A percentile compares a stretch with the other conserved stretches of the same genome.
phyloP scores from a whole-genome alignment of 2,329 filamentous ascomycete species.

The Sordariomycetes sp. region DNA sequence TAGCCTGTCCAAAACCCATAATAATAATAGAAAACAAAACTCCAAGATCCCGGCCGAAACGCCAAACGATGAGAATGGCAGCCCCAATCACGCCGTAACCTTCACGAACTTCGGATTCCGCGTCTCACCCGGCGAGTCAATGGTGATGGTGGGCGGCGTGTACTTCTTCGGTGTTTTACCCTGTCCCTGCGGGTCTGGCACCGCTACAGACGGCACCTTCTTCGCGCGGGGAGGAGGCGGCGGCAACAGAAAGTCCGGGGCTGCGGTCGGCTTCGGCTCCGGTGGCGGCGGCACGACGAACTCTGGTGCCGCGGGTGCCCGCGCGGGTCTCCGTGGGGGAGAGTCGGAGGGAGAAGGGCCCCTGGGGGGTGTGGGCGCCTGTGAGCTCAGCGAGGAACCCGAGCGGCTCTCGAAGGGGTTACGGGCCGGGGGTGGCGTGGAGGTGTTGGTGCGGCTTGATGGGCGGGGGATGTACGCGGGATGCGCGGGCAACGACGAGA shows the following conservation, averaged over 20 bases:
- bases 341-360: slow-evolving; percentile 21
- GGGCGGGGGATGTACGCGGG: slow-evolving; percentile 5
- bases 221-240: slow-evolving; percentile 17
- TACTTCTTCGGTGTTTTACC: slow-evolving; percentile 29
- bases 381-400: not conserved
- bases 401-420: not conserved
- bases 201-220: slow-evolving; percentile 20
- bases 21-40: too few relatives aligned
- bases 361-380: slow-evolving; percentile 22
- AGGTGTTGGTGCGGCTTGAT: slow-evolving; percentile 11
- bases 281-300: not conserved
- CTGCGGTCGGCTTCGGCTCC: not conserved
- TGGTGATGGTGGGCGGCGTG: slow-evolving; percentile 17
- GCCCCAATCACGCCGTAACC: not conserved
- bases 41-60: not conserved
- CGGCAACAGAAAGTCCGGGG: slow-evolving; percentile 9
- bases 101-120: not conserved
- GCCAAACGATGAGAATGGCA: not conserved
- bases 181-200: slow-evolving; percentile 22
- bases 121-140: not conserved
- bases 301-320: slow-evolving; percentile 1
- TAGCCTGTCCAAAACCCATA: not conserved
- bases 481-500: slow-evolving; percentile 9
- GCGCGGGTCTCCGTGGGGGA: not conserved
- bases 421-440: not conserved